Conservation (phyloP, 768 basidiomycete genomes). For the Boletus insuetus region DNA sequence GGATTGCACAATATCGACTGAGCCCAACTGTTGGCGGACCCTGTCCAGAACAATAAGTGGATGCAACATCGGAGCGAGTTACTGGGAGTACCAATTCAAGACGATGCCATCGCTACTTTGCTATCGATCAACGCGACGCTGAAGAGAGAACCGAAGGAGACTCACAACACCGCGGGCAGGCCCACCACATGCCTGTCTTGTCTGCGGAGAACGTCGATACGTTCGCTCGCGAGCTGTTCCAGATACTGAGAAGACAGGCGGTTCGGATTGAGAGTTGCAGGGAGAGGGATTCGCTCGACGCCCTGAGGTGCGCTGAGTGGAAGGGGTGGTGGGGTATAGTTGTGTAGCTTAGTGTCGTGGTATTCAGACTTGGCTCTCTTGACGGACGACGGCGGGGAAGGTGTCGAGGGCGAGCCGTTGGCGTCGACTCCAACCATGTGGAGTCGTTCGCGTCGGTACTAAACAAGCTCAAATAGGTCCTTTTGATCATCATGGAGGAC, state of each 20-base stretch:
- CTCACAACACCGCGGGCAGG: conserved; percentile 27
- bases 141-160: background rate
- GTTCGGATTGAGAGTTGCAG: conserved; percentile 7
- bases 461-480: conserved; percentile 25
- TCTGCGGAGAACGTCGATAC: conserved; percentile 12
- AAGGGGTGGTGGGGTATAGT: conserved; percentile 12
- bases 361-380: conserved; percentile 26
- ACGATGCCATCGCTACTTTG: conserved; percentile 28
- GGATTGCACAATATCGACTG: background rate
- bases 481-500: conserved; percentile 32
- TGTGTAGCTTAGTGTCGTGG: background rate
- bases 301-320: conserved; percentile 22
- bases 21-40: conserved; percentile 10
- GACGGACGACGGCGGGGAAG: background rate
- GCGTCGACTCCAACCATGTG: background rate
- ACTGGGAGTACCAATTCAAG: conserved; percentile 27
- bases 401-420: conserved; percentile 1
- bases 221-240: conserved; percentile 15
- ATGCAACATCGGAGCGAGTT: background rate
- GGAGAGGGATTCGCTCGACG: conserved; percentile 27
- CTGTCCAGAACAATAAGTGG: conserved; percentile 13
- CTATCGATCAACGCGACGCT: conserved; percentile 4
- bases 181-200: conserved; percentile 26
- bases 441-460: background rate
- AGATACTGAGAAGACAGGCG: conserved; percentile 11